Evolutionary conservation across 2,329 filamentous ascomycete species (phyloP).

Genomic region (Claviceps fusiformis): DNA sequence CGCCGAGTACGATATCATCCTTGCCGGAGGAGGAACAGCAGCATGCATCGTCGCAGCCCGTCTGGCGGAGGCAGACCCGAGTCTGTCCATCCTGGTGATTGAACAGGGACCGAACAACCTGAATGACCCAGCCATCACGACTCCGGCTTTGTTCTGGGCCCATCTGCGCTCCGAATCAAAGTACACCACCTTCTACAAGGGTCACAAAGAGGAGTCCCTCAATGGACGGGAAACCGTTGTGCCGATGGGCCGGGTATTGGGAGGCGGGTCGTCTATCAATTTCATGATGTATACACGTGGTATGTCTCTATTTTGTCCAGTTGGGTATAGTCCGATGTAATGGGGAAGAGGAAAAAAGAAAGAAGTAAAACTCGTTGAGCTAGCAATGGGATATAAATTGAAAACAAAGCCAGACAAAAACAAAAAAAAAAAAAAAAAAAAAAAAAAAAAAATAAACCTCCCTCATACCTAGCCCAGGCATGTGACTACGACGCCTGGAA

Average conservation of each 20-base stretch:
- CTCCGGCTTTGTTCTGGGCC: slow-evolving; percentile 10
- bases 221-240: slow-evolving; percentile 13
- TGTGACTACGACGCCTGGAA: slow-evolving; percentile 22
- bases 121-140: slow-evolving; percentile 13
- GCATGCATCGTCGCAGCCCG: slow-evolving; percentile 15
- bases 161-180: slow-evolving; percentile 11
- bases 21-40: slow-evolving; percentile 15
- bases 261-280: slow-evolving; percentile 20
- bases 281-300: slow-evolving; percentile 19
- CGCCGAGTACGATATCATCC: slow-evolving; percentile 11
- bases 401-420: too few species aligned
- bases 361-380: too few species aligned
- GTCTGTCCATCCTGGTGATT: slow-evolving; percentile 14
- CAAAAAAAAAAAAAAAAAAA: too few species aligned
- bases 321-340: too few species aligned
- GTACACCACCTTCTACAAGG: slow-evolving; percentile 10
- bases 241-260: slow-evolving; percentile 15
- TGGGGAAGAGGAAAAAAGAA: too few species aligned
- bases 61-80: slow-evolving; percentile 13
- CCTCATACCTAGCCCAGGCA: slow-evolving; percentile 11
- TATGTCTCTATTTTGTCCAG: not conserved
- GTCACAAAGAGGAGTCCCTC: slow-evolving; percentile 11
- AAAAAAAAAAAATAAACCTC: too few species aligned
- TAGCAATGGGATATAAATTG: too few species aligned
- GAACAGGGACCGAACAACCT: slow-evolving; percentile 16